Evolutionary conservation across 2,329 filamentous ascomycete species (phyloP).

Genomic region (Neophaeococcomyces aloes): DNA sequence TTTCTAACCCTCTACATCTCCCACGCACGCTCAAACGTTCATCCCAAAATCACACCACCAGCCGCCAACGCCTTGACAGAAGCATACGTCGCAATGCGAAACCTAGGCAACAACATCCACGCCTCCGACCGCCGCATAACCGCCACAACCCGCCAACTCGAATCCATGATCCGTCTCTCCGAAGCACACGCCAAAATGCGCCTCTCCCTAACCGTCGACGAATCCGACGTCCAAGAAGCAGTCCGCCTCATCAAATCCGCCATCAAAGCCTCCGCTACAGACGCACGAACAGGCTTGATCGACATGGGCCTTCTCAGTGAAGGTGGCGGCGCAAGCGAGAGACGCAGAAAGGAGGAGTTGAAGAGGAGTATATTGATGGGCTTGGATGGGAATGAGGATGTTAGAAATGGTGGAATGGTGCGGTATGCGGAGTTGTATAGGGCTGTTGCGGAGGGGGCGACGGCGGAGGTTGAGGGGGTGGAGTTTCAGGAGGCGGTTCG

Average conservation of each 20-base stretch:
- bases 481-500: slow-evolving; percentile 79
- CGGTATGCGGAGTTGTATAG: slow-evolving; percentile 69
- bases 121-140: slow-evolving; percentile 92
- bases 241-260: slow-evolving; percentile 87
- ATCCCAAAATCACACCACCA: slow-evolving; percentile 67
- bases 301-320: slow-evolving; percentile 95
- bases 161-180: slow-evolving; percentile 94
- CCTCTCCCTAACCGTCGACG: slow-evolving; percentile 63
- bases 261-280: slow-evolving; percentile 94
- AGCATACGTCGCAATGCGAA: slow-evolving; percentile 88
- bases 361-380: slow-evolving; percentile 65
- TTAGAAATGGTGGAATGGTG: slow-evolving; percentile 47
- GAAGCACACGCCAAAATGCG: slow-evolving; percentile 99
- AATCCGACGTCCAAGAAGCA: slow-evolving; percentile 76
- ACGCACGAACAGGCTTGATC: slow-evolving; percentile 78
- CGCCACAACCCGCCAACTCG: slow-evolving; percentile 88
- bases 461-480: slow-evolving; percentile 57
- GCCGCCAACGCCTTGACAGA: slow-evolving; percentile 77
- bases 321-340: slow-evolving; percentile 80
- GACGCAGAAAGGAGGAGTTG: slow-evolving; percentile 70
- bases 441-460: slow-evolving; percentile 59
- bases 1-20: slow-evolving; percentile 96
- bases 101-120: slow-evolving; percentile 77
- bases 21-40: slow-evolving; percentile 77
- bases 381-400: slow-evolving; percentile 57